Conservation (phyloP, 805 yeast genomes). For the Starmerella stellata region DNA sequence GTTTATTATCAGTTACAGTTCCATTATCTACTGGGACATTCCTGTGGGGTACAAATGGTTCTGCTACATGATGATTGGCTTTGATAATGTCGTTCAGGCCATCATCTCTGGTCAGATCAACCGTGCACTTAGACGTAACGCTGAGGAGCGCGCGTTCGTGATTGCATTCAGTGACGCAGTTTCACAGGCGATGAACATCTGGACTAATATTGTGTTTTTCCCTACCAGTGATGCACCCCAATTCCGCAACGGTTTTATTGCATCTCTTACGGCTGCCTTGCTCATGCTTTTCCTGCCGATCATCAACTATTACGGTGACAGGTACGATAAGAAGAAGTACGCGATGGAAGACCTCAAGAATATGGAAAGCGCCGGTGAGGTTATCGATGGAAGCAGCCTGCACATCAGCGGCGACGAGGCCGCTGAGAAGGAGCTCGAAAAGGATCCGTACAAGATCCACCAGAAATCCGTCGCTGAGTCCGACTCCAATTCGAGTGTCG, state of each 20-base stretch:
- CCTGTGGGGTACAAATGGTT: conserved; percentile 28
- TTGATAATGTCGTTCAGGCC: conserved; percentile 26
- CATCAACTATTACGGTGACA: conserved; percentile 18
- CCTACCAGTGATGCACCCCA: conserved; percentile 29
- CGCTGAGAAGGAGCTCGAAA: too few species aligned
- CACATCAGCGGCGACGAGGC: too few species aligned
- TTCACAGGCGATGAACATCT: conserved; percentile 30
- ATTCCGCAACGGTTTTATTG: conserved; percentile 27
- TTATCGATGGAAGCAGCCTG: too few species aligned
- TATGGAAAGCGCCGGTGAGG: too few species aligned
- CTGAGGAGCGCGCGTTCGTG: conserved; percentile 24
- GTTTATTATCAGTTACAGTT: conserved; percentile 26
- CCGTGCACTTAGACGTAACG: conserved; percentile 21
- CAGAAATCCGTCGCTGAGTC: too few species aligned
- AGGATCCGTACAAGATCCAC: too few species aligned
- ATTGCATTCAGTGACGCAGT: conserved; percentile 23
- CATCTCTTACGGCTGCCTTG: conserved; percentile 24
- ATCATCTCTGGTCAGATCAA: conserved; percentile 30
- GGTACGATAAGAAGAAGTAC: conserved; percentile 17
- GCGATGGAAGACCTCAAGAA: conserved; percentile 10
- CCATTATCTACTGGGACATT: conserved; percentile 28
- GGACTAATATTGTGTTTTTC: conserved; percentile 30
- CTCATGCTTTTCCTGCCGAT: conserved; percentile 26
- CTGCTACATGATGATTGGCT: conserved; percentile 26
- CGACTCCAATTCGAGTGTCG: too few species aligned